Conservation (phyloP, 192 early-diverging fungal species). For the Spizellomyces sp. region DNA sequence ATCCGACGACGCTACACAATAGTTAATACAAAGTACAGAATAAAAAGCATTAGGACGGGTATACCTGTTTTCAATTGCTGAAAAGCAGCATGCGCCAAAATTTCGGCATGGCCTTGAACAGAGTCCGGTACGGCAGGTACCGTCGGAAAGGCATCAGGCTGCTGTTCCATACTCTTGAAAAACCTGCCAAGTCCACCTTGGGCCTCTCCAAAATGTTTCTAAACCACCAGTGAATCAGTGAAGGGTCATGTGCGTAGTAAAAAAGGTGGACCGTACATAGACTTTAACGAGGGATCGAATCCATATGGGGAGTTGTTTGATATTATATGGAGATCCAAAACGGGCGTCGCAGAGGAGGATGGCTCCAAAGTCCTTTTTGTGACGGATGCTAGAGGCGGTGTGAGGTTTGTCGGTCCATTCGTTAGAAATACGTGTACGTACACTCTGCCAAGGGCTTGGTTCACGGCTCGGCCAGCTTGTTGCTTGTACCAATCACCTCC, state of each 20-base stretch:
- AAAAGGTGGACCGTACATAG: neutral
- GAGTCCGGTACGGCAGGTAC: no score
- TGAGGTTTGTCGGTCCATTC: no score
- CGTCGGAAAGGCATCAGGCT: neutral
- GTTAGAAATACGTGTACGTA: neutral
- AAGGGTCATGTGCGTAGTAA: neutral
- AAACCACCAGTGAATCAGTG: conserved; percentile 3
- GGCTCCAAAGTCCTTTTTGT: conserved; percentile 65
- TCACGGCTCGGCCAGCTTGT: conserved; percentile 66
- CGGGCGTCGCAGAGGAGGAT: conserved; percentile 56
- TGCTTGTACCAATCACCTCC: conserved; percentile 65
- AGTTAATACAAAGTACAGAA: no score
- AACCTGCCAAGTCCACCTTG: conserved; percentile 32
- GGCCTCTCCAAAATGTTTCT: conserved; percentile 40
- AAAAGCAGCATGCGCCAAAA: no score
- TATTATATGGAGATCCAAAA: conserved; percentile 50
- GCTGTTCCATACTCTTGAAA: conserved; percentile 30
- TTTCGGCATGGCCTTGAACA: no score
- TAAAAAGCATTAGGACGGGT: no score
- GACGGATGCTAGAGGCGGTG: conserved; percentile 47
- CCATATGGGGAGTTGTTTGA: conserved; percentile 70
- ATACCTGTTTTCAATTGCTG: no score
- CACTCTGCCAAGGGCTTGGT: conserved; percentile 56
- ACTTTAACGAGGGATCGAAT: conserved; percentile 46
- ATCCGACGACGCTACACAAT: no score